Evolutionary conservation across 2,329 filamentous ascomycete species (phyloP), one percentile per base, ranked within the genome.

Genomic region (Hypoxylon sp.): DNA sequence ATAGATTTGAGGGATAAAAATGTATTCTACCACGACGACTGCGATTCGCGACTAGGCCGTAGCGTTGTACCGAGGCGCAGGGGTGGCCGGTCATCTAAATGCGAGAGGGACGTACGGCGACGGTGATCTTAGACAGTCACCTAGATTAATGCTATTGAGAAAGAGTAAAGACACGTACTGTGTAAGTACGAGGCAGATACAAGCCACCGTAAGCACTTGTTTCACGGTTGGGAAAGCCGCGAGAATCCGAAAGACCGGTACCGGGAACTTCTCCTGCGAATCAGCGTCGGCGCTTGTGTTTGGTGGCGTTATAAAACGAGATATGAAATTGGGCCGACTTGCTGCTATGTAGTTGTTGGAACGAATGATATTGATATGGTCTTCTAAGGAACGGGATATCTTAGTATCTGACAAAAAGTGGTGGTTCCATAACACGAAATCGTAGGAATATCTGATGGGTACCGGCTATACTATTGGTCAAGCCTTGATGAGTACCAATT

Each of bases 201-300:
- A 37, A 44, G 32, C 50, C 17, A 60, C 19, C 29, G 8, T 29
- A 17, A 35, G 48, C n/a, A 35, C 29, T 47, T 58, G 50, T 51
- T 59, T 47, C 42, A 52, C 37, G 47, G 6, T 3, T 32, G 11
- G 21, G 19, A 39, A 42, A 54, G 53, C 53, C 39, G 39, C 53
- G 27, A 19, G 21, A 51, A 46, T 8, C 62, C 50, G 55, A 42
- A 10, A 29, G 19, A 15, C 15, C 59, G 54, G 65, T 39, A 60
- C 42, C 31, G 52, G 10, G 39, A 48, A 47, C 10, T 13, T 6
- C 6, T 17, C n/a, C 4, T 13, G 39, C 32, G 51, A 53, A 62
- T 55, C 2, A 51, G 27, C 3, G 13, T 44, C 1, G 6, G 10
- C 7, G 13, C 17, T 35, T 11, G 19, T n/a, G 15, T 17, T 11